Conservation (phyloP, 768 basidiomycete species). For the Xerocomus brunneocitrinus region DNA sequence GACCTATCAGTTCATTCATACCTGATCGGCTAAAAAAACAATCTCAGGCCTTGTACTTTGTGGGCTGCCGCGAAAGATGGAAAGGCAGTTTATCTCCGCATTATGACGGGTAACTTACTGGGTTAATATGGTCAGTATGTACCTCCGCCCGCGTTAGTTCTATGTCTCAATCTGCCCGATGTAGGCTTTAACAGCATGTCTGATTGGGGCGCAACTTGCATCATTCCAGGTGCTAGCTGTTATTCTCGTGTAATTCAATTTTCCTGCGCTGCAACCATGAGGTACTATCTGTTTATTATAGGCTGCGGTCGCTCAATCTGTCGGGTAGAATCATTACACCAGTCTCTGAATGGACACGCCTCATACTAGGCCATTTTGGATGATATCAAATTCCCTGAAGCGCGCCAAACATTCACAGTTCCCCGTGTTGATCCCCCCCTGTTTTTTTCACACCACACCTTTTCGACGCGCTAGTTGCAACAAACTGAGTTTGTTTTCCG, state of each 20-base stretch:
- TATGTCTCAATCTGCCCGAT: not conserved
- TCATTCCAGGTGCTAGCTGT: not conserved
- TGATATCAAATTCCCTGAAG: constrained; percentile 8
- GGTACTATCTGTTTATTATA: not conserved
- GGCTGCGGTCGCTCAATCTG: not conserved
- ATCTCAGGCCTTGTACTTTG: not conserved
- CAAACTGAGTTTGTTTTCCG: constrained; percentile 1
- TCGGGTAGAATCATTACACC: not conserved
- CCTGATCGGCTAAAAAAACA: constrained; percentile 3
- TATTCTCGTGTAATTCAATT: too few relatives aligned
- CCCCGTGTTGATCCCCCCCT: constrained; percentile 7
- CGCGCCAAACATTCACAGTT: constrained; percentile 4
- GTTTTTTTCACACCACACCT: constrained; percentile 14
- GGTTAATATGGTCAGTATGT: constrained; percentile 13
- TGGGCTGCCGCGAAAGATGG: constrained; percentile 14
- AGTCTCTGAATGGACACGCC: not conserved
- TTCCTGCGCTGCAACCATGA: not conserved
- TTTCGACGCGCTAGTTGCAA: not conserved
- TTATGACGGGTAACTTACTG: not conserved
- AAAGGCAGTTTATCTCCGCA: constrained; percentile 20
- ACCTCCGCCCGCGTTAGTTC: not conserved
- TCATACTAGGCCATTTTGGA: constrained; percentile 17
- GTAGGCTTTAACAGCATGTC: not conserved
- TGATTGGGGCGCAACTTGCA: not conserved
- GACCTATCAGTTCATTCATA: constrained; percentile 13